A percentile compares a stretch with the other conserved stretches of the same genome.
These are phyloP conservation scores for Camellia granthamiana DNA, from an alignment of 148 eudicot genomes.

Conservation along the genomic window DNA sequence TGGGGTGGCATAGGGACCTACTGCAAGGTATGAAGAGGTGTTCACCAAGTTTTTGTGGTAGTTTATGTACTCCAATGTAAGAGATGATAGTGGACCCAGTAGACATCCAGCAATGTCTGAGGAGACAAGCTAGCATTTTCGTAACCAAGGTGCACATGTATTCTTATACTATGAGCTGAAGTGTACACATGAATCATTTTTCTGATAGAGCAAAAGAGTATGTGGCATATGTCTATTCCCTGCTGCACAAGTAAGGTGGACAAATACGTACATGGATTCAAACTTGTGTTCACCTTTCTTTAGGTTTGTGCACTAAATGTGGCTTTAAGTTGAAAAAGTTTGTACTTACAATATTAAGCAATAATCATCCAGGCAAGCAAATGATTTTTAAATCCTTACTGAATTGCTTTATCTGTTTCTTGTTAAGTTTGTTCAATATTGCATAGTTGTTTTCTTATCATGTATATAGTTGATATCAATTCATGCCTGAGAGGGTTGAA, in stretches of 20 bases:
- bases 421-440: not conserved
- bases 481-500: not conserved
- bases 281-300: not conserved
- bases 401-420: not conserved
- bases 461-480: not conserved
- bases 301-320: not conserved
- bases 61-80: not conserved
- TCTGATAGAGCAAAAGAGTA: not conserved
- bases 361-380: conserved; percentile 1
- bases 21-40: not conserved
- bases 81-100: not conserved
- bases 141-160: not conserved
- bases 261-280: not conserved
- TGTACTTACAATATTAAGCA: not conserved
- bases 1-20: not conserved
- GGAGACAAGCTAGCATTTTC: not conserved
- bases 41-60: not conserved
- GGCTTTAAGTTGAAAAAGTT: not conserved
- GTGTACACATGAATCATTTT: not conserved
- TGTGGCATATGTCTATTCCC: not conserved
- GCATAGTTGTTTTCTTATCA: not conserved
- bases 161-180: not conserved
- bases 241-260: not conserved
- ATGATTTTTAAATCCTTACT: not conserved
- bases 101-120: not conserved